Evolutionary conservation across 2,329 filamentous ascomycete genomes (phyloP).

Genomic region (Magnaporthiopsis incrustans): DNA sequence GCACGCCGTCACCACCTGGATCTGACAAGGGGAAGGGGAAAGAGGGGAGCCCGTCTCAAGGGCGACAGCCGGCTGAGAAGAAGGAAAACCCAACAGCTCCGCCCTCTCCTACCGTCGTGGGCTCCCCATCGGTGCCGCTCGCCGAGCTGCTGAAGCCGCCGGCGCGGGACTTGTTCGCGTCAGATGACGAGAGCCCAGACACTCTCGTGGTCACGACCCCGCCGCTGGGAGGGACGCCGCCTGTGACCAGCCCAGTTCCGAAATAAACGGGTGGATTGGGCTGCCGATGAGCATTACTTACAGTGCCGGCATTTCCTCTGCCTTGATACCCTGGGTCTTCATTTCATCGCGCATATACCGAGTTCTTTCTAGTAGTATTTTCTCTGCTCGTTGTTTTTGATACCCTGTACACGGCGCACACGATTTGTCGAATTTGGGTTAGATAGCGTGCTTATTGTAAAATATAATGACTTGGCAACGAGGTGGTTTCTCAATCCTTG

Average conservation of each 20-base stretch:
- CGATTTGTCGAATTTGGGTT: neutral
- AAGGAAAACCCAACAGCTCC: neutral
- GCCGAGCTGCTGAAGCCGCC: conserved; percentile 6
- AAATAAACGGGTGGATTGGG: neutral
- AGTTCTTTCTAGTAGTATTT: neutral
- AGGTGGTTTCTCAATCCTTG: neutral
- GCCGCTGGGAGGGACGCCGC: conserved; percentile 12
- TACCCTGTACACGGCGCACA: neutral
- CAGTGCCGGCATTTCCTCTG: neutral
- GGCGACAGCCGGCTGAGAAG: neutral
- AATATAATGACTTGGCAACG: neutral
- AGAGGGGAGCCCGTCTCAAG: neutral
- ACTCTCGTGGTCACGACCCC: conserved; percentile 17
- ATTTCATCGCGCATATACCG: neutral
- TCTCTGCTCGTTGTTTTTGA: neutral
- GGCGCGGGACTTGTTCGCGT: conserved; percentile 4
- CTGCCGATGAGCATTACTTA: no score
- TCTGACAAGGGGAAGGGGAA: conserved; percentile 1
- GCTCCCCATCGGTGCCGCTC: neutral
- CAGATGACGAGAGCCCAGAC: conserved; percentile 17
- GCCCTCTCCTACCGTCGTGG: neutral
- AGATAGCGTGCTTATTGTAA: neutral
- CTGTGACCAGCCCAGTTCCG: neutral
- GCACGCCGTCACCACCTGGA: neutral
- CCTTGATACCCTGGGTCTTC: neutral